phyloP scores from a whole-genome alignment of 2,329 filamentous ascomycete species.

The Trichoderma harzianum region DNA sequence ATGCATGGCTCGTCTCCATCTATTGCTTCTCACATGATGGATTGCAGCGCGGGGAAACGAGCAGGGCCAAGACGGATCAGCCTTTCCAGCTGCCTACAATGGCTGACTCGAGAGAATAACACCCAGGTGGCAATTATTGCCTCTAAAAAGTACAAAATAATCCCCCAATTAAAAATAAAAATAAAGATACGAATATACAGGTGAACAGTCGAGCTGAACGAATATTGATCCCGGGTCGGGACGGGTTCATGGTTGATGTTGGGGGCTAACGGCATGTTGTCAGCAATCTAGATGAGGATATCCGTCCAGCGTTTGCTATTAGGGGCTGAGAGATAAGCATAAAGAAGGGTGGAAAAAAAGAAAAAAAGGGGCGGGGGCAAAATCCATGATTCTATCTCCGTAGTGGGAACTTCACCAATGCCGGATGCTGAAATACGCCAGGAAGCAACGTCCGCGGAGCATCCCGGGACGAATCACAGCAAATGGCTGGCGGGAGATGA shows the following conservation, averaged over 20 bases:
- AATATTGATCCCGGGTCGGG: neutral
- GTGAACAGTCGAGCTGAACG: neutral
- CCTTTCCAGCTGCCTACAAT: neutral
- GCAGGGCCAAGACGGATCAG: neutral
- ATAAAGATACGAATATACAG: neutral
- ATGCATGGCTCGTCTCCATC: neutral
- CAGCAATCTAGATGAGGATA: slow-evolving; percentile 2
- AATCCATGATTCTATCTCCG: neutral
- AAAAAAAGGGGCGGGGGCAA: neutral
- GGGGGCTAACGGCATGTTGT: neutral
- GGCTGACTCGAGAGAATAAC: neutral
- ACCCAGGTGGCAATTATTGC: neutral
- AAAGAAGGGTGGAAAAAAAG: neutral
- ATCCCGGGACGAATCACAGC: neutral
- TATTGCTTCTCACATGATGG: neutral
- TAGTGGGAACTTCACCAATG: neutral
- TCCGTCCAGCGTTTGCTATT: neutral
- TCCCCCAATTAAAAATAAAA: neutral
- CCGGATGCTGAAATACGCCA: neutral
- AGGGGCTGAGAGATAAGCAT: slow-evolving; percentile 9
- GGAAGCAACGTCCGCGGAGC: neutral
- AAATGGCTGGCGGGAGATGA: neutral
- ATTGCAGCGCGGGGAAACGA: slow-evolving; percentile 1
- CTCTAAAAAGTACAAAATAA: neutral
- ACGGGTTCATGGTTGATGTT: neutral